A percentile compares a stretch with the other conserved stretches of the same genome.
These are phyloP conservation scores for Drechslera avenae DNA, from an alignment of 2,329 filamentous ascomycete species.

Conservation along the genomic window DNA sequence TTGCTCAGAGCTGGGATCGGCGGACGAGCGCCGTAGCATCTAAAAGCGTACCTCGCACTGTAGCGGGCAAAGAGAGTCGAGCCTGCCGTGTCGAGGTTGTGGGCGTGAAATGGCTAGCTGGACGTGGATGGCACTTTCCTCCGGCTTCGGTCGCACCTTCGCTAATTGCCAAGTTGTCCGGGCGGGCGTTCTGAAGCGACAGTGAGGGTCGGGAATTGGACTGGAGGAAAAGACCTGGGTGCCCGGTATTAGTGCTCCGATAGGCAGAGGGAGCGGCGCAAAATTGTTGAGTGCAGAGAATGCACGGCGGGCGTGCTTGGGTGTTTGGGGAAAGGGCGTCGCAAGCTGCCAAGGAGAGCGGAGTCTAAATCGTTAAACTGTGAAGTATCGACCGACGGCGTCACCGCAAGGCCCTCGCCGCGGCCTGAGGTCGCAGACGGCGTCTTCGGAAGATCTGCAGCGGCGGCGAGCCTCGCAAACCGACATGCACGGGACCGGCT, in stretches of 20 bases:
- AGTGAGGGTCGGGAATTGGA: slow-evolving; percentile 1
- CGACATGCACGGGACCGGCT: background rate
- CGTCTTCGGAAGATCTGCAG: slow-evolving; percentile 11
- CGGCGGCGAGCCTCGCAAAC: background rate
- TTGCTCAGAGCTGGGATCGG: slow-evolving; percentile 11
- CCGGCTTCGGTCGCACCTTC: slow-evolving; percentile 7
- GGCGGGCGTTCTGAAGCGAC: slow-evolving; percentile 12
- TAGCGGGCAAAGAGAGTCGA: background rate
- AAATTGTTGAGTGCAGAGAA: slow-evolving; percentile 7
- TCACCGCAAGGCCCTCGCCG: slow-evolving; percentile 9
- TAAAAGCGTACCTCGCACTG: slow-evolving; percentile 5
- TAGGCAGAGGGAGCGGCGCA: slow-evolving; percentile 2
- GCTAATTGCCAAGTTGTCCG: background rate
- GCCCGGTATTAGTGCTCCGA: background rate
- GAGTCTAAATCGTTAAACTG: slow-evolving; percentile 15
- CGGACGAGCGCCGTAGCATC: slow-evolving; percentile 14
- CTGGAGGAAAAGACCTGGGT: background rate
- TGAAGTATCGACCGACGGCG: slow-evolving; percentile 22
- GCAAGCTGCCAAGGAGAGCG: slow-evolving; percentile 31
- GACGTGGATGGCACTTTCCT: too few relatives aligned
- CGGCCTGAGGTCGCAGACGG: slow-evolving; percentile 3
- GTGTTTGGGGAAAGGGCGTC: slow-evolving; percentile 18
- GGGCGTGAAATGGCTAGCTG: background rate
- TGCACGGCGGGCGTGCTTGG: slow-evolving; percentile 11
- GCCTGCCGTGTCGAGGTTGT: slow-evolving; percentile 2